Conservation (phyloP, 257 asterid species). For the Jacaranda mimosifolia region DNA sequence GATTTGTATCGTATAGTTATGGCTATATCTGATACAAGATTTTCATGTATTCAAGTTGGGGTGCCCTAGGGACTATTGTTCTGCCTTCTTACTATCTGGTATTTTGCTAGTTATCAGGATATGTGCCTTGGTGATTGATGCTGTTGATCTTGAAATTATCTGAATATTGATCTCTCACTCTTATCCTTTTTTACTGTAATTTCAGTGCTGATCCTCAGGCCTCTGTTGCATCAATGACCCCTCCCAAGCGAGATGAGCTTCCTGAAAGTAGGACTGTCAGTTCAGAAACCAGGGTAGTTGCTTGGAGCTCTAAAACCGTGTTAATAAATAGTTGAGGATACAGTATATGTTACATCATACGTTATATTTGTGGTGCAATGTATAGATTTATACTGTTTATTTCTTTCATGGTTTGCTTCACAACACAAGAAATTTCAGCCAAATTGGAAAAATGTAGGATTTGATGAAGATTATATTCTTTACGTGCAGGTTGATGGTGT, state of each 20-base stretch:
- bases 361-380: background rate
- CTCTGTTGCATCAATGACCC: conserved; percentile 61
- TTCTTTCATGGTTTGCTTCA: background rate
- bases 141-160: conserved; percentile 28
- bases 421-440: background rate
- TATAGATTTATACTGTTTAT: conserved; percentile 2
- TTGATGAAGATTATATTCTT: conserved; percentile 20
- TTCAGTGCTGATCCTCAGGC: conserved; percentile 81
- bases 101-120: conserved; percentile 15
- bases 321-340: conserved; percentile 8
- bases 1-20: background rate
- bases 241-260: conserved; percentile 65
- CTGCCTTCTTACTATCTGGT: conserved; percentile 12
- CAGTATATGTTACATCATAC: conserved; percentile 15
- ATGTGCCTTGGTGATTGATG: conserved; percentile 23
- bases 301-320: conserved; percentile 28
- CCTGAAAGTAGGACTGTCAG: conserved; percentile 51
- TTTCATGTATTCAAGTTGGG: conserved; percentile 9
- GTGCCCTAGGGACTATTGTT: background rate
- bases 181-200: conserved; percentile 32
- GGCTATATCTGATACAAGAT: background rate
- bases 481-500: conserved; percentile 58
- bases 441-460: background rate
- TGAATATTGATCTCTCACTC: conserved; percentile 28
- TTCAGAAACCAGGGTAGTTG: conserved; percentile 61